Evolutionary conservation across 148 eudicot species (phyloP).

Genomic region (Cornus kousa): DNA sequence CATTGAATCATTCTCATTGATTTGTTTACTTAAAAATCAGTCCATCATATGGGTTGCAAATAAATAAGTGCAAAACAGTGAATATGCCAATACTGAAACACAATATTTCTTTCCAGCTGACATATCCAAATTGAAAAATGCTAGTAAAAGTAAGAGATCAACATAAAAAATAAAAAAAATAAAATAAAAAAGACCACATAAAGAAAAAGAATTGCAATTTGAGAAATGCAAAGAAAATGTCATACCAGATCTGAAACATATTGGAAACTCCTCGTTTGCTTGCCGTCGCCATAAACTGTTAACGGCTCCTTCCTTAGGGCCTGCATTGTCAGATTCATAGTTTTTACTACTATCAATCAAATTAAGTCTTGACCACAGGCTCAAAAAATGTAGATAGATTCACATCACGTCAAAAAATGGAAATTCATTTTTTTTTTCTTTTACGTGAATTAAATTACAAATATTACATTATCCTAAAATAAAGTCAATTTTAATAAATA

Average conservation of each 20-base stretch:
- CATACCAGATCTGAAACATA: constrained; percentile 97
- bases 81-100: neutral
- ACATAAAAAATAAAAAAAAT: neutral
- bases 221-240: neutral
- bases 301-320: constrained; percentile 95
- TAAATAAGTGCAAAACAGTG: neutral
- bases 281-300: constrained; percentile 98
- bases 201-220: neutral
- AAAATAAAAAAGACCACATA: neutral
- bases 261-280: constrained; percentile 98
- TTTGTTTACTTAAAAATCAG: neutral
- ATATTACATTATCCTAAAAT: neutral
- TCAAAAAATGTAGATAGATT: too few relatives aligned
- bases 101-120: neutral
- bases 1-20: too few relatives aligned
- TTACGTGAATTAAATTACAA: too few relatives aligned
- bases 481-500: neutral
- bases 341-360: neutral
- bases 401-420: too few relatives aligned
- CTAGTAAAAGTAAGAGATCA: neutral
- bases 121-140: neutral
- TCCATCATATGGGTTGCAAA: neutral
- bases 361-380: too few relatives aligned
- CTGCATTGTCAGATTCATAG: constrained; percentile 25
- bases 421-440: too few relatives aligned